These are phyloP conservation scores for Coniochaeta hoffmannii DNA, from an alignment of 2,329 filamentous ascomycete genomes.

Conservation along the genomic window DNA sequence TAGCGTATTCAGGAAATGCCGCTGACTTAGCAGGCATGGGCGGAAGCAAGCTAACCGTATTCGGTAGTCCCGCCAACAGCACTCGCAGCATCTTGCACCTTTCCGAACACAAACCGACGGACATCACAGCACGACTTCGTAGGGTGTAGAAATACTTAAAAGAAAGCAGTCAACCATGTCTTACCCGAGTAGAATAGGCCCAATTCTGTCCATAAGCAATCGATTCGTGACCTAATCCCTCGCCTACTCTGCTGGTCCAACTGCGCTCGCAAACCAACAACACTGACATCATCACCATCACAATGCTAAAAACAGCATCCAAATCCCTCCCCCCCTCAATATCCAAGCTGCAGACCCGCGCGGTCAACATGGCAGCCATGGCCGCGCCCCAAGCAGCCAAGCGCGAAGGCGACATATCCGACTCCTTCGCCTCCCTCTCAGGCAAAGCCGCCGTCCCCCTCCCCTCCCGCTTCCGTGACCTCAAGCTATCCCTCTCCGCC, in stretches of 20 bases:
- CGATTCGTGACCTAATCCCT: too few relatives aligned
- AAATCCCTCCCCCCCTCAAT: background rate
- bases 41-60: background rate
- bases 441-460: constrained; percentile 36
- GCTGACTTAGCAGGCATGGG: background rate
- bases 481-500: constrained; percentile 45
- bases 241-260: background rate
- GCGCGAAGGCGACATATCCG: constrained; percentile 55
- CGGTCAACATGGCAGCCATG: constrained; percentile 11
- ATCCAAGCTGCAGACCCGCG: background rate
- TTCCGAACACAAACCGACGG: too few relatives aligned
- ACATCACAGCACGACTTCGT: background rate
- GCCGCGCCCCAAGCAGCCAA: constrained; percentile 24
- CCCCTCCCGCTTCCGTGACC: constrained; percentile 45
- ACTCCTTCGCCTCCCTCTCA: constrained; percentile 53
- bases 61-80: too few relatives aligned
- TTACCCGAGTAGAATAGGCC: too few relatives aligned
- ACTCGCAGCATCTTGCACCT: too few relatives aligned
- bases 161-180: too few relatives aligned
- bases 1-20: background rate
- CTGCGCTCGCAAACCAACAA: background rate
- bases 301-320: background rate
- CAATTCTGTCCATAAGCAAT: too few relatives aligned
- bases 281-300: background rate
- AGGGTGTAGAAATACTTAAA: too few relatives aligned